Evolutionary conservation across 352 stramenopile genomes (phyloP).

Genomic region (Phytopythium vexans): DNA sequence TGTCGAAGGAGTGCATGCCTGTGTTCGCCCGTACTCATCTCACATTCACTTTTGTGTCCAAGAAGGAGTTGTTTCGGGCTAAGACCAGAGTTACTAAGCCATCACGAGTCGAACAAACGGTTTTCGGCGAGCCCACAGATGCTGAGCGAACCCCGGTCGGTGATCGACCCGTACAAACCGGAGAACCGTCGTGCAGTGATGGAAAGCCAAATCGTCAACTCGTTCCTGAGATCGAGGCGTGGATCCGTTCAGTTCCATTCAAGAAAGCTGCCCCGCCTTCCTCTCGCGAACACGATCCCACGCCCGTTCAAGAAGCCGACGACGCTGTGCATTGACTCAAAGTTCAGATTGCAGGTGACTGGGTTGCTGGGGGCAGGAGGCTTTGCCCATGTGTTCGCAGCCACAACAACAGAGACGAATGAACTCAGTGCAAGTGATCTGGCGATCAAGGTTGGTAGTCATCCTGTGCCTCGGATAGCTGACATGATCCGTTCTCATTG

Average conservation of each 20-base stretch:
- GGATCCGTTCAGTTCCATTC: constrained; percentile 53
- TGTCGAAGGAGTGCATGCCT: too few species aligned
- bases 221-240: constrained; percentile 38
- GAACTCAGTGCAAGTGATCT: constrained; percentile 22
- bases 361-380: constrained; percentile 67
- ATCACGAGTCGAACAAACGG: too few species aligned
- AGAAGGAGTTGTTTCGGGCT: too few species aligned
- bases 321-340: constrained; percentile 26
- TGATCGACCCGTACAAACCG: constrained; percentile 54
- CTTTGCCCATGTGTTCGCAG: constrained; percentile 76
- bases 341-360: constrained; percentile 35
- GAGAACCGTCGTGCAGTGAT: constrained; percentile 50
- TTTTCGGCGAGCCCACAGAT: too few species aligned
- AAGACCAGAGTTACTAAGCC: too few species aligned
- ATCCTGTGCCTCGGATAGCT: constrained; percentile 1
- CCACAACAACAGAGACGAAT: constrained; percentile 23
- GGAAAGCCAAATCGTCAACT: constrained; percentile 29
- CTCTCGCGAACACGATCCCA: constrained; percentile 35
- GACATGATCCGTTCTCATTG: constrained; percentile 2
- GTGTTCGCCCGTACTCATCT: too few species aligned
- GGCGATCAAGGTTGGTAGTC: constrained; percentile 55
- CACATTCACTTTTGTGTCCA: too few species aligned
- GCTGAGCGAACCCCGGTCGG: neutral
- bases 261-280: constrained; percentile 42
- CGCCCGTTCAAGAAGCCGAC: constrained; percentile 60